phyloP scores from a whole-genome alignment of 1,139 yeast species.

The Geotrichum fermentans region DNA sequence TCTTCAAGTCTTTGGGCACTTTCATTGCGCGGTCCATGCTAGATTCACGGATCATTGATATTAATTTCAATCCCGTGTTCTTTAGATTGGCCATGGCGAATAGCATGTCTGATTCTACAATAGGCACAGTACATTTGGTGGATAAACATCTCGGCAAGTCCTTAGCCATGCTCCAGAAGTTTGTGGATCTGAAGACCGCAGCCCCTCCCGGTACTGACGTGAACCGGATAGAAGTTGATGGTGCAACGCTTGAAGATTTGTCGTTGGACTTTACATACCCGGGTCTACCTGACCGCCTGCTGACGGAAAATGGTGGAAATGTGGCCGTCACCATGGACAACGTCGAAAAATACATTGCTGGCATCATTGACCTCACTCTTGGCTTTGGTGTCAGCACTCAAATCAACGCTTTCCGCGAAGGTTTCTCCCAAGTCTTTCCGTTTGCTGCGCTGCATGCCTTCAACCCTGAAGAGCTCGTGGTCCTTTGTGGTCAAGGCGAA shows the following conservation, averaged over 20 bases:
- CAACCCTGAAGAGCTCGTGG: constrained; percentile 65
- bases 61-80: constrained; percentile 68
- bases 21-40: constrained; percentile 82
- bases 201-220: constrained; percentile 23
- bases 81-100: constrained; percentile 39
- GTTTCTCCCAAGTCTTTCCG: constrained; percentile 83
- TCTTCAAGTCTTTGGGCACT: constrained; percentile 69
- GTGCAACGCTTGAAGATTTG: constrained; percentile 48
- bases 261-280: constrained; percentile 69
- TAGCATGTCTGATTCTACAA: constrained; percentile 13
- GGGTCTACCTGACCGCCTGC: constrained; percentile 61
- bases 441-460: constrained; percentile 66
- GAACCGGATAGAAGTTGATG: constrained; percentile 39
- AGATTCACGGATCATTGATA: constrained; percentile 82
- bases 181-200: constrained; percentile 33
- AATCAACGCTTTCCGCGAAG: constrained; percentile 64
- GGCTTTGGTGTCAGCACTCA: constrained; percentile 63
- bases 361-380: constrained; percentile 58
- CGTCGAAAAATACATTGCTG: constrained; percentile 53
- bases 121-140: constrained; percentile 45
- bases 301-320: constrained; percentile 54
- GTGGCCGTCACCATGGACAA: constrained; percentile 50
- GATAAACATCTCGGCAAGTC: constrained; percentile 65
- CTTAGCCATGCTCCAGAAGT: constrained; percentile 47
- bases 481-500: constrained; percentile 64